Base-by-base conservation (phyloP, 176 grass and related monocot genomes). In the Chrysopogon serrulatus region DNA sequence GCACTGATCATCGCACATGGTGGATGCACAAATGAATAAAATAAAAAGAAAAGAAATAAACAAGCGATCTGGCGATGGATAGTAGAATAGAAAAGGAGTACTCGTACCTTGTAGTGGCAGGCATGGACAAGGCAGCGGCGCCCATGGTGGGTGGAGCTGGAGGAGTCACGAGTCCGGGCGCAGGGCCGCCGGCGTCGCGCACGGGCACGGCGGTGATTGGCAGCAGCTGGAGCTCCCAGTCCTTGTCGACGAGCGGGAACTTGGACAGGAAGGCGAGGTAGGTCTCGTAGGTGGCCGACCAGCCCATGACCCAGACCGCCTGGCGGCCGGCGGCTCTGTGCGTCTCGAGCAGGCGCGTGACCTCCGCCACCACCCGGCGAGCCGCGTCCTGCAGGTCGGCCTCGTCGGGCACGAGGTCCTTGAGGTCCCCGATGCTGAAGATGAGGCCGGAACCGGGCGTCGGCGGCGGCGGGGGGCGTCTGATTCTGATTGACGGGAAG, bases 151-250 rank as follows among this genome's bases (percentile, higher is more conserved):
- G 18, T 19, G 74, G 30, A 32, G 27, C 2, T 16, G 68, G n/a
- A 28, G 65, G 75, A 24, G 84, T 47, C 68, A 74, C 65, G 39
- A 49, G 9, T 32, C 59, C 79, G 7, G 15, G 17, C 2, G 40
- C 81, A 61, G 72, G 17, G 68, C 18, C n/a, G n/a, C n/a, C 82
- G 12, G 59, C 77, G 44, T 79, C 59, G 23, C 91, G 82, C 32
- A 81, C n/a, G n/a, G n/a, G n/a, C n/a, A n/a, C 63, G 23, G 87
- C 79, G 26, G 96, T 96, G 73, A 96, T 90, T 0, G 96, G 96
- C 70, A 99, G 84, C 56, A 99, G 87, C 94, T 93, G 93, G 63
- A 99, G 82, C 10, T 99, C 89, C 96, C 93, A 96, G 41, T 99
- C 96, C 79, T 94, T 99, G 74, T 99, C 93, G 68, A 99, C 40